phyloP scores from a whole-genome alignment of 2,329 filamentous ascomycete genomes.

The Xylaria sp. region DNA sequence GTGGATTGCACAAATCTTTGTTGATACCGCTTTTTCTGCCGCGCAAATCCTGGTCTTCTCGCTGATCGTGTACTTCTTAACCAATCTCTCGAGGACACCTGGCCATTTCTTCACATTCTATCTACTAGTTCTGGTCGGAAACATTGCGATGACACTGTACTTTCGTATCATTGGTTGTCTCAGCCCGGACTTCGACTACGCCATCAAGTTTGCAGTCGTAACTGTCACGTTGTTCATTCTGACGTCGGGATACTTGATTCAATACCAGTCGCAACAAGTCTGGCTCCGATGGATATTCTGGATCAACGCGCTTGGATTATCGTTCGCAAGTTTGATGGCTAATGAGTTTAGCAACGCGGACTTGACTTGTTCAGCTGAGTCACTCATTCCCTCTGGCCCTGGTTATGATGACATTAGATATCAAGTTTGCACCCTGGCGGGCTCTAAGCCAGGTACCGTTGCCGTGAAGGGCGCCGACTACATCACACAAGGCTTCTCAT shows the following conservation, averaged over 20 bases:
- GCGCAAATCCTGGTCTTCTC: constrained; percentile 77
- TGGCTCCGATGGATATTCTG: constrained; percentile 87
- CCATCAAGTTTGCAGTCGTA: constrained; percentile 83
- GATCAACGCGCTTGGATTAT: constrained; percentile 78
- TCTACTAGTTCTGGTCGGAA: constrained; percentile 74
- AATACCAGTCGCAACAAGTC: constrained; percentile 77
- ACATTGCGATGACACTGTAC: constrained; percentile 79
- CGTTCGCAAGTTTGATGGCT: constrained; percentile 83
- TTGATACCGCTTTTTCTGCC: constrained; percentile 79
- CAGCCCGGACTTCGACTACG: constrained; percentile 85
- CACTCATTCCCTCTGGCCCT: constrained; percentile 76
- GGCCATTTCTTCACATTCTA: constrained; percentile 84
- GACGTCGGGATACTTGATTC: constrained; percentile 86
- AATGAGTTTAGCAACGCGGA: constrained; percentile 82
- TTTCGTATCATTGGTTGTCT: constrained; percentile 80
- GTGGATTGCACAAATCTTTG: constrained; percentile 84
- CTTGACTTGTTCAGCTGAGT: constrained; percentile 74
- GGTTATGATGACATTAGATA: constrained; percentile 77
- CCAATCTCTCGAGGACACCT: constrained; percentile 72
- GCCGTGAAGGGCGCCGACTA: constrained; percentile 75
- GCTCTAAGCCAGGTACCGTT: constrained; percentile 73
- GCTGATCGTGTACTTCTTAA: constrained; percentile 85
- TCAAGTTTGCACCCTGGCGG: constrained; percentile 84
- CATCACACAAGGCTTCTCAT: constrained; percentile 75
- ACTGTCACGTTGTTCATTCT: constrained; percentile 85